Base-by-base conservation (phyloP, 805 yeast genomes). In the Ogataea neopini region DNA sequence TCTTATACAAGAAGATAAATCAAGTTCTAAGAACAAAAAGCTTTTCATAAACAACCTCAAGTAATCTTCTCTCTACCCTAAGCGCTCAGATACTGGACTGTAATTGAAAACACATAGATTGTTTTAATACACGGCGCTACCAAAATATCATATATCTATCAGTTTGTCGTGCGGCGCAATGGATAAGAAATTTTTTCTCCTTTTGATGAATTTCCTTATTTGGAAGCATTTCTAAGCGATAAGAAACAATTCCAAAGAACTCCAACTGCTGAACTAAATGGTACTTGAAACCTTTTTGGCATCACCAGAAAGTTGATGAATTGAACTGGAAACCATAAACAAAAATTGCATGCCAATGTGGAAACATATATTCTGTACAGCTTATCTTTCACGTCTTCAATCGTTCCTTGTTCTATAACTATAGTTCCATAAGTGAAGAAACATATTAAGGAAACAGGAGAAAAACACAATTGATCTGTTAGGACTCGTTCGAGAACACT, bases 231-330 rank as follows among this genome's bases (percentile, higher is more conserved):
- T 59, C 87, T 74, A 77, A 88, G 81, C 0, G 96, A 89, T 42
- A 92, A 70, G 69, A 86, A 91, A 45, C 97, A 90, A 63, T 94
- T 92, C 98, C 99, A 92, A 30, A 92, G 70, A 15, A 92, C 95
- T 23, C 96, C 92, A 5, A 94, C 73, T 15, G 69, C 87, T 7
- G 94, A 85, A 46, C 95, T 84, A 64, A 94, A 92, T 0, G 97
- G 97, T 4, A 92, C 96, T 66, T 92, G 98, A 56, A 82, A 78
- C 50, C 74, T 74, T 49, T 80, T 73, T 1, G 92, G 92, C 66
- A 87, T 77, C 2, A 84, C 60, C 45, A 84, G 71, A 56, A 87
- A 87, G 58, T 87, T 87, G 53, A 86, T 70, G 52, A 87, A 82
- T 58, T 87, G 95, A 17, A 86, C 90, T 8, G 87, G 79, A 44